Evolutionary conservation across 305 asterid genomes (phyloP), one percentile per base, ranked within the genome.

Genomic region (Ajuga reptans): DNA sequence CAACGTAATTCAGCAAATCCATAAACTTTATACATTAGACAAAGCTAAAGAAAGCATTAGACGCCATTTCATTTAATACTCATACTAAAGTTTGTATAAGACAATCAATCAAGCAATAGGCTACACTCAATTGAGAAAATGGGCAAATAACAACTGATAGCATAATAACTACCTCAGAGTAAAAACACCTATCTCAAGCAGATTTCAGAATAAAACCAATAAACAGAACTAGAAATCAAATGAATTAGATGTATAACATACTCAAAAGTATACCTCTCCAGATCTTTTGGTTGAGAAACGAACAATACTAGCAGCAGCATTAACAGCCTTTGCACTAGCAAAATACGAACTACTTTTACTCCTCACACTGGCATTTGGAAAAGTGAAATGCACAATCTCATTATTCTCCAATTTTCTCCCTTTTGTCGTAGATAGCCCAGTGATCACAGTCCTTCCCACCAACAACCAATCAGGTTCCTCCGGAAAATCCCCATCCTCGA

Each of bases 361-460:
- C 59, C 77, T 69, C 9, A 24, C 12, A 15, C 17, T 72, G 14
- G 50, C 42, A 24, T 37, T 54, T 1, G 96, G 97, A 68, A 90
- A 88, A 69, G 78, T 54, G 72, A 90, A 84, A 78, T 86, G 86
- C 68, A 90, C 91, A 68, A 90, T 88, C 84, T 90, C 97, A 79
- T 90, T 88, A 36, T 82, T 78, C 84, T 81, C 91, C 75, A 90
- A 36, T 77, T 88, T 88, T 57, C 95, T 85, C 21, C 96, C 97
- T 56, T 74, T 88, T 0, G 95, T 88, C 1, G 97, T 90, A 3
- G 96, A 90, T 42, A 87, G 78, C 51, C 96, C 97, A 3, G 76
- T 79, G 31, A 90, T 68, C 57, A 86, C 80, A 2, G 84, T 79
- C 78, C 97, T 81, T 39, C 90, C 96, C 6, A 90, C 97, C 80